Evolutionary conservation across 129 eudicot genomes (phyloP).

Genomic region (Dittrichia graveolens): DNA sequence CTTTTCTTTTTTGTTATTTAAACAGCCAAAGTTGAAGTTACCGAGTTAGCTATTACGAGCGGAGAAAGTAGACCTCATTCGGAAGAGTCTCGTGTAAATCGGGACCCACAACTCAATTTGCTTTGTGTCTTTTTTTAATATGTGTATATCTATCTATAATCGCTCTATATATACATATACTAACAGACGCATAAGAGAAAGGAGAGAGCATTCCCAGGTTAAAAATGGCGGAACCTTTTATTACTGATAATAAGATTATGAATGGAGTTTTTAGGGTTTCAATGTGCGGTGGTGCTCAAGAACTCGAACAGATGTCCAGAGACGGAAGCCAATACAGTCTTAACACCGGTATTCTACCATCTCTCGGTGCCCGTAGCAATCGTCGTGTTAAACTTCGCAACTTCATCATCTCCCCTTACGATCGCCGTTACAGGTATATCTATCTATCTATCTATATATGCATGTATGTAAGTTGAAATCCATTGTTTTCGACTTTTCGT

Average conservation of each 20-base stretch:
- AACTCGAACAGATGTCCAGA: slow-evolving; percentile 65
- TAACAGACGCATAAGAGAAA: neutral
- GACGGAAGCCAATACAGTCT: slow-evolving; percentile 68
- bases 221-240: slow-evolving; percentile 25
- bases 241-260: neutral
- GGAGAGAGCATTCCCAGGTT: neutral
- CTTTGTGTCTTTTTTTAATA: neutral
- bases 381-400: slow-evolving; percentile 45
- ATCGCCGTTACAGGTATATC: slow-evolving; percentile 53
- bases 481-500: too few species aligned
- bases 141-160: neutral
- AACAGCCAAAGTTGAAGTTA: neutral
- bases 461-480: neutral
- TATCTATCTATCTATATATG: neutral
- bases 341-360: slow-evolving; percentile 50
- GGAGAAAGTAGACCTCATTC: slow-evolving; percentile 1
- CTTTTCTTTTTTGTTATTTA: too few species aligned
- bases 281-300: slow-evolving; percentile 54
- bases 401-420: slow-evolving; percentile 56
- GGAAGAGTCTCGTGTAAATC: slow-evolving; percentile 24
- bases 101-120: slow-evolving; percentile 26
- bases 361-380: slow-evolving; percentile 55
- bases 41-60: slow-evolving; percentile 5
- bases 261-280: slow-evolving; percentile 47
- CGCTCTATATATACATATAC: neutral